phyloP scores from a whole-genome alignment of 768 basidiomycete genomes.

The Arthromyces matolae region DNA sequence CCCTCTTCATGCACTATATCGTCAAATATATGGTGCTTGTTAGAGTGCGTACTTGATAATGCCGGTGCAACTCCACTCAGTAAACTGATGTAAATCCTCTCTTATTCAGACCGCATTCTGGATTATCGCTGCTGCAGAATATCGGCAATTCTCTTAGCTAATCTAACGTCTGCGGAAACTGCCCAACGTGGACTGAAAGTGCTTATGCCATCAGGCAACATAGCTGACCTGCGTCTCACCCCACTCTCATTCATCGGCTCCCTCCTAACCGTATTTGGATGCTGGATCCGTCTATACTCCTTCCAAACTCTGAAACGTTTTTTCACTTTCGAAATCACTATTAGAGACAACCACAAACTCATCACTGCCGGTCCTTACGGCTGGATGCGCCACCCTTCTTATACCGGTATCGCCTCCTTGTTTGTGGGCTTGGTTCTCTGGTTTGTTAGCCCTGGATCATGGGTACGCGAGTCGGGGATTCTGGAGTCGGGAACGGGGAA shows the following conservation, averaged over 20 bases:
- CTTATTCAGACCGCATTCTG: not conserved
- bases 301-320: slow-evolving; percentile 33
- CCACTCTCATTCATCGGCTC: slow-evolving; percentile 28
- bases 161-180: not conserved
- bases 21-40: not conserved
- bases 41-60: too few species aligned
- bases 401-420: slow-evolving; percentile 12
- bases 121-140: slow-evolving; percentile 2
- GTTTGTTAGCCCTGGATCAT: slow-evolving; percentile 2
- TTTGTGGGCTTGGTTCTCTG: slow-evolving; percentile 8
- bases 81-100: not conserved
- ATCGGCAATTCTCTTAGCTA: not conserved
- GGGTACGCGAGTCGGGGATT: slow-evolving; percentile 6
- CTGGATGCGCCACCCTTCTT: slow-evolving; percentile 39
- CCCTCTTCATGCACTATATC: not conserved
- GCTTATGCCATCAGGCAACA: not conserved
- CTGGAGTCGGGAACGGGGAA: slow-evolving; percentile 1
- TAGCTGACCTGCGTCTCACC: slow-evolving; percentile 13
- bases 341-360: slow-evolving; percentile 32
- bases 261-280: slow-evolving; percentile 23
- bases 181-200: not conserved
- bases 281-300: slow-evolving; percentile 32
- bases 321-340: slow-evolving; percentile 39
- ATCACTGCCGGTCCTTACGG: slow-evolving; percentile 38
- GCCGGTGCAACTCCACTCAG: too few species aligned